Conservation (phyloP, 2,329 filamentous ascomycete genomes). For the Aspergillus neoniger region DNA sequence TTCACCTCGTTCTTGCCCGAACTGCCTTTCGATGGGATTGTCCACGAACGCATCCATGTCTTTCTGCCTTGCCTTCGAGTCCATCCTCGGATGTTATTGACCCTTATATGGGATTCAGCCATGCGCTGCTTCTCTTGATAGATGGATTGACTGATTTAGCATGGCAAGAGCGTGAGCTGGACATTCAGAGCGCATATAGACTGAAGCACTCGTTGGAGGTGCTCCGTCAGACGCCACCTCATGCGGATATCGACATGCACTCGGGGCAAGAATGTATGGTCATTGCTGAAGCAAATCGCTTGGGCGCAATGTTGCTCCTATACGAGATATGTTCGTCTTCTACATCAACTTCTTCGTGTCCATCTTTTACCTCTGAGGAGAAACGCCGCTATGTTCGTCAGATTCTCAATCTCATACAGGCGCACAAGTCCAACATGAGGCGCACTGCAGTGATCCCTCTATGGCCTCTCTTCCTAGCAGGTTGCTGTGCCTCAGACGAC, state of each 20-base stretch:
- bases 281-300: background rate
- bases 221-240: background rate
- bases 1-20: slow-evolving; percentile 31
- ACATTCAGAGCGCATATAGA: background rate
- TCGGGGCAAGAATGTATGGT: background rate
- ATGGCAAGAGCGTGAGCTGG: background rate
- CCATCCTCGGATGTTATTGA: background rate
- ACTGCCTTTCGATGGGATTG: slow-evolving; percentile 24
- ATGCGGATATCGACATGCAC: background rate
- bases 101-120: background rate
- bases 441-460: slow-evolving; percentile 28
- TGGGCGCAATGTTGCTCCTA: background rate
- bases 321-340: background rate
- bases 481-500: slow-evolving; percentile 26
- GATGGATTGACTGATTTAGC: background rate
- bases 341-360: background rate
- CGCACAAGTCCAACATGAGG: slow-evolving; percentile 17
- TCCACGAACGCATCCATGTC: background rate
- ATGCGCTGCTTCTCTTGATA: background rate
- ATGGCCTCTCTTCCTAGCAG: slow-evolving; percentile 32
- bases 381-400: background rate
- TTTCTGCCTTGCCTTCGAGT: background rate
- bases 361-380: background rate
- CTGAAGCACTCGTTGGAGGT: background rate
- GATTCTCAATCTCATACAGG: background rate